These are phyloP conservation scores for Torulaspora pretoriensis DNA, from an alignment of 1,139 yeast genomes.

Conservation along the genomic window DNA sequence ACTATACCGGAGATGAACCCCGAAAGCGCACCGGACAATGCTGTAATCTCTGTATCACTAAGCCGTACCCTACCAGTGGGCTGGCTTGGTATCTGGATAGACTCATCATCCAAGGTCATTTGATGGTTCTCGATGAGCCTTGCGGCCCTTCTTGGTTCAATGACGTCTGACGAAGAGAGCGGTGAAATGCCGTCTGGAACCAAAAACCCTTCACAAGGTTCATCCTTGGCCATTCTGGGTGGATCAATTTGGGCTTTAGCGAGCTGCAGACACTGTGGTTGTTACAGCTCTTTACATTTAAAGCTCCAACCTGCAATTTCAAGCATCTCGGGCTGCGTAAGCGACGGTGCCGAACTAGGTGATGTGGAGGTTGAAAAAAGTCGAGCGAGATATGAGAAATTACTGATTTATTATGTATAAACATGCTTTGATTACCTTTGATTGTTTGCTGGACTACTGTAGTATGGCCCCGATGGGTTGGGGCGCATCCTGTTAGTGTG, in stretches of 20 bases:
- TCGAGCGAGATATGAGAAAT: not conserved
- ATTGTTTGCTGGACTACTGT: not conserved
- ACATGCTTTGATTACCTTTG: not conserved
- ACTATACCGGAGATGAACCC: slow-evolving; percentile 86
- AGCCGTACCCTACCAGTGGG: slow-evolving; percentile 9
- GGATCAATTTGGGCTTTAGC: too few species aligned
- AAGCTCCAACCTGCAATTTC: not conserved
- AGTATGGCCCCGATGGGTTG: not conserved
- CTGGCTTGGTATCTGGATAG: not conserved
- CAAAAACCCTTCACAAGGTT: slow-evolving; percentile 17
- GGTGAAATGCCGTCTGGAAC: slow-evolving; percentile 26
- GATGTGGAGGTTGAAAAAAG: not conserved
- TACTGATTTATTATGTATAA: not conserved
- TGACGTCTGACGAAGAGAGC: slow-evolving; percentile 22
- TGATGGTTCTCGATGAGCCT: slow-evolving; percentile 4
- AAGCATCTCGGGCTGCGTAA: not conserved
- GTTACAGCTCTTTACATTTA: not conserved
- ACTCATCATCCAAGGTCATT: not conserved
- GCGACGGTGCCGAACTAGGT: slow-evolving; percentile 1
- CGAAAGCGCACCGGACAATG: slow-evolving; percentile 81
- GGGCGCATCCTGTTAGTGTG: not conserved
- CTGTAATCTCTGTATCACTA: slow-evolving; percentile 46
- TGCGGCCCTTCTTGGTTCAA: slow-evolving; percentile 14
- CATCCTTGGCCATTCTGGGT: slow-evolving; percentile 9
- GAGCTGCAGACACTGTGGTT: too few species aligned